Base-by-base conservation (phyloP, 805 yeast genomes). In the Debaryomyces maramus region DNA sequence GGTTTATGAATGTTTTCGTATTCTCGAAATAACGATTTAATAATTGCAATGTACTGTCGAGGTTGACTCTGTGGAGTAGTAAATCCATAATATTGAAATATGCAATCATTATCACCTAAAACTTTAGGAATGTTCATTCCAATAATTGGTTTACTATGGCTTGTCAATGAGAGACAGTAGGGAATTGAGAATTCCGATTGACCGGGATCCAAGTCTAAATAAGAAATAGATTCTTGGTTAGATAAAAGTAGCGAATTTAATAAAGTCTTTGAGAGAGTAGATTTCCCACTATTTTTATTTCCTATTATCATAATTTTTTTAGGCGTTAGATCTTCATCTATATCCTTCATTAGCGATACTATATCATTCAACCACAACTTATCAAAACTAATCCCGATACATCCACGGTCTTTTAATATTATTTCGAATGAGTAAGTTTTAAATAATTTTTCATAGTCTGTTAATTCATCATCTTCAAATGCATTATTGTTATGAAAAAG, bases 161-260 rank as follows among this genome's bases (percentile, higher is more conserved):
- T 58, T 1, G 76, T 68, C 9, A 85, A 58, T 0, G 95, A 79
- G 2, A 89, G 61, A 31, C 84, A 76, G 22, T 84, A 89, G 0
- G 96, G 93, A 6, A 68, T 67, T 0, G 89, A 80, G 46, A 73
- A 80, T 51, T 86, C 95, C 0, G 95, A 80, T 55, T 89, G 96
- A 0, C 95, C 96, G 0, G 97, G 96, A 55, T 90, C 98, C 1
- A 88, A 56, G 51, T 90, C 97, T 29, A 90, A 48, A 27, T 81
- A 74, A 15, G 74, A 70, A 3, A 82, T 61, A 0, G 64, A 55
- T 0, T 55, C 41, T 4, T 51, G 50, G 3, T 51, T 47, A 3
- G 58, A 52, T 6, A 52, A 41, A 3, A 77, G 52, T 1, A 80
- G 48, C 16, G 63, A 63, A 49, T 86, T 85, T 4, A 78, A 40